Base-by-base conservation (phyloP, 208 protist species). In the Leishmania gerbilli region DNA sequence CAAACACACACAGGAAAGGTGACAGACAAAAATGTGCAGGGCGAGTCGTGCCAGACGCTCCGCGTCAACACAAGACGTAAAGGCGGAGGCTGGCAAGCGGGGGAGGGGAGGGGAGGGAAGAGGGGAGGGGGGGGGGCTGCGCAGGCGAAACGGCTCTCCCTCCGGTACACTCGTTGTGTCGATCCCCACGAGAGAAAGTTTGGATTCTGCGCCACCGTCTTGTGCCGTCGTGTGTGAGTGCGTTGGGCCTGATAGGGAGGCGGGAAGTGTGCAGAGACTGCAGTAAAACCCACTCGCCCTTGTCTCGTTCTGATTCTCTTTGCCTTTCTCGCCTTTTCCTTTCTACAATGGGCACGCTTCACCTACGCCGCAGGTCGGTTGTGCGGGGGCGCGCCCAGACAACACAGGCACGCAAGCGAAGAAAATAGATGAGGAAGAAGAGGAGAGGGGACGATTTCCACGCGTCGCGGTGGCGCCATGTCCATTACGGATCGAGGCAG, bases 161-260 rank as follows among this genome's bases (percentile, higher is more conserved):
- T 31, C 9, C 3, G 58, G 27, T 31, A 31, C 62, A 68, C 62
- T 40, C 62, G 31, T 40, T 68, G 9, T 68, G 58, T 15, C 11
- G 9, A 64, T 27, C 58, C 58, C 27, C 15, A 31, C 56, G 62
- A 40, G 1, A 68, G 31, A 68, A 68, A 13, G 67, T 72, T 7
- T 21, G 9, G 24, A 21, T 21, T 72, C 62, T 17, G 31, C 27
- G 27, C 31, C 15, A 21, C 27, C 62, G 45, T 51, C 74, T 11
- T 19, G 51, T 13, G 74, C n/a, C 75, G 74, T 83, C 65, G 62
- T 31, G 37, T 75, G 6, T 40, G 27, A 34, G 42, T 65, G 40
- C 19, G 17, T 17, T 11, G 67, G 67, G 67, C 21, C 62, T 6
- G 62, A 40, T 17, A 13, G 40, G 67, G 51, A 76, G 42, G 31